These are phyloP conservation scores for Leptographium flavum DNA, from an alignment of 2,329 filamentous ascomycete genomes.

Conservation along the genomic window DNA sequence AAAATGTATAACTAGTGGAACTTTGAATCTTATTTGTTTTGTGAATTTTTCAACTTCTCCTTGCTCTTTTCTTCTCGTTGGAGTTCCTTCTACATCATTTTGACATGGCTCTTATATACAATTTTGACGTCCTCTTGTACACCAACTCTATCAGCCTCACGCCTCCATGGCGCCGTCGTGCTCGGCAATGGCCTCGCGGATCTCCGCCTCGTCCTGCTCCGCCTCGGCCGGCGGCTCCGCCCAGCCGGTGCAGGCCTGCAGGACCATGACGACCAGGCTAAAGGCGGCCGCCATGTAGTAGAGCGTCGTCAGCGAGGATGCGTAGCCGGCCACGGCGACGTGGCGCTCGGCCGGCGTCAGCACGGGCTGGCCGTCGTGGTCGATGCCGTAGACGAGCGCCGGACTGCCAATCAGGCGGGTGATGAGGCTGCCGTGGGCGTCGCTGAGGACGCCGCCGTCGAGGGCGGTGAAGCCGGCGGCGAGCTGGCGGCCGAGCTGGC, in stretches of 20 bases:
- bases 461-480: conserved; percentile 38
- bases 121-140: not conserved
- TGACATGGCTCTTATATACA: not conserved
- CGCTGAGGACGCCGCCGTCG: conserved; percentile 22
- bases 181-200: conserved; percentile 18
- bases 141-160: not conserved
- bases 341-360: conserved; percentile 25
- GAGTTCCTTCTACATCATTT: not conserved
- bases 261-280: conserved; percentile 25
- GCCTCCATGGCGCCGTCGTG: conserved; percentile 19
- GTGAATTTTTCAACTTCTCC: too few relatives aligned
- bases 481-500: conserved; percentile 42
- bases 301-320: conserved; percentile 26
- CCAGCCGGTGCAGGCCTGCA: conserved; percentile 39
- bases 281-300: conserved; percentile 33
- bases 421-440: conserved; percentile 25
- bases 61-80: too few relatives aligned
- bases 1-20: too few relatives aligned
- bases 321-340: conserved; percentile 34
- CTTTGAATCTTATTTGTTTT: too few relatives aligned
- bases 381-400: conserved; percentile 30
- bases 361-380: conserved; percentile 5
- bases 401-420: conserved; percentile 35
- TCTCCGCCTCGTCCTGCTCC: conserved; percentile 18
- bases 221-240: conserved; percentile 30